Evolutionary conservation across 768 basidiomycete species (phyloP).

Genomic region (Tremella mesenterica): DNA sequence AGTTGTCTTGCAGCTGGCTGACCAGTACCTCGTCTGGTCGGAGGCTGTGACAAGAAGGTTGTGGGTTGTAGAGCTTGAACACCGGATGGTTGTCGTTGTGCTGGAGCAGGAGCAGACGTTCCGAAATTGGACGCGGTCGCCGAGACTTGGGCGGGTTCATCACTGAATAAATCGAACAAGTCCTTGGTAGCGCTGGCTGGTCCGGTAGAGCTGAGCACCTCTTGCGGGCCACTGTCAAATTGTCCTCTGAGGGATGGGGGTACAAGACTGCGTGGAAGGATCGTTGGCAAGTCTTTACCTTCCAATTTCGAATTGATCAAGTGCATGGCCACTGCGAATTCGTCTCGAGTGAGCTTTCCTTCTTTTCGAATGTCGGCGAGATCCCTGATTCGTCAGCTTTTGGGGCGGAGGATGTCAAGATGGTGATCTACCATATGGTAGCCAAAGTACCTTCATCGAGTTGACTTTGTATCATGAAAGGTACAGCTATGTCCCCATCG

Average conservation of each 20-base stretch:
- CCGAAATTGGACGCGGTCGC: slow-evolving; percentile 11
- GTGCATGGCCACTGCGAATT: slow-evolving; percentile 92
- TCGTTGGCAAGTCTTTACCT: slow-evolving; percentile 59
- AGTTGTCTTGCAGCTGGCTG: slow-evolving; percentile 13
- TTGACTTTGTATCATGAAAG: slow-evolving; percentile 86
- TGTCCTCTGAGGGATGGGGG: slow-evolving; percentile 67
- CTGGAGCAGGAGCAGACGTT: slow-evolving; percentile 5
- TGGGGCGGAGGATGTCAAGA: not conserved
- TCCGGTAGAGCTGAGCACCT: slow-evolving; percentile 31
- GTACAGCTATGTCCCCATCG: slow-evolving; percentile 88
- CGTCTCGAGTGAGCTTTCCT: slow-evolving; percentile 75
- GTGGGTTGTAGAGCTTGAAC: slow-evolving; percentile 5
- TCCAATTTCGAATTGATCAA: slow-evolving; percentile 77
- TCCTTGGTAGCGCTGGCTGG: slow-evolving; percentile 40
- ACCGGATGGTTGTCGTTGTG: not conserved
- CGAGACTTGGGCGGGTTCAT: slow-evolving; percentile 12
- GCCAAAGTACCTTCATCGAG: slow-evolving; percentile 76
- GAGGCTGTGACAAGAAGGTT: slow-evolving; percentile 21
- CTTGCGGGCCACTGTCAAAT: slow-evolving; percentile 34
- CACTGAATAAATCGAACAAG: slow-evolving; percentile 45
- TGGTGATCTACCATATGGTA: slow-evolving; percentile 63
- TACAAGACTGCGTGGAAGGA: slow-evolving; percentile 64
- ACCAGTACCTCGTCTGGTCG: slow-evolving; percentile 17
- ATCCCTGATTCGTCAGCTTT: slow-evolving; percentile 58
- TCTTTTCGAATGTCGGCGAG: slow-evolving; percentile 81